These are phyloP conservation scores for Chlorociboria aeruginascens DNA, from an alignment of 495 filamentous ascomycete species.

Conservation along the genomic window DNA sequence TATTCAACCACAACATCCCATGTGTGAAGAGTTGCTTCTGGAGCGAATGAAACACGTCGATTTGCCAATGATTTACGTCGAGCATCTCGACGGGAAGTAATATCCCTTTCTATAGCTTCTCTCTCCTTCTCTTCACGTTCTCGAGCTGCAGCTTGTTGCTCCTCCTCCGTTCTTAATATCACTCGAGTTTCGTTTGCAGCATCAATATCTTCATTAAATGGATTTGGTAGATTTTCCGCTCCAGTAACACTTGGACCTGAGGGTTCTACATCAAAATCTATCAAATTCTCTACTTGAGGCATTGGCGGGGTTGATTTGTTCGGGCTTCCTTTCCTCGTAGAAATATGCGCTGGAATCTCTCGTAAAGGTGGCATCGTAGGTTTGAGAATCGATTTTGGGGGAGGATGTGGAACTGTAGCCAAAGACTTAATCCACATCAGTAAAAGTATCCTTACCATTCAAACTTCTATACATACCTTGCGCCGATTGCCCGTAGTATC, in stretches of 20 bases:
- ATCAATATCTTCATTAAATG: slow-evolving; percentile 33
- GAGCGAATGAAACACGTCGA: slow-evolving; percentile 91
- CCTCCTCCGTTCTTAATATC: slow-evolving; percentile 55
- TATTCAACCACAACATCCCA: slow-evolving; percentile 91
- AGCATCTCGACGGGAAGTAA: slow-evolving; percentile 66
- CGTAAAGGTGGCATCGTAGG: slow-evolving; percentile 60
- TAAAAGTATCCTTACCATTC: slow-evolving; percentile 4
- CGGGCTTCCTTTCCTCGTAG: slow-evolving; percentile 16
- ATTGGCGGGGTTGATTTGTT: slow-evolving; percentile 21
- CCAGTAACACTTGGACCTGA: slow-evolving; percentile 13
- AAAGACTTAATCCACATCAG: slow-evolving; percentile 30
- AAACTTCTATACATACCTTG: slow-evolving; percentile 40
- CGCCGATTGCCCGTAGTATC: slow-evolving; percentile 67
- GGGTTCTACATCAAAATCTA: slow-evolving; percentile 18
- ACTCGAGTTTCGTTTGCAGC: slow-evolving; percentile 33
- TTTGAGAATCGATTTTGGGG: slow-evolving; percentile 73
- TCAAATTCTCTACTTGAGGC: slow-evolving; percentile 11
- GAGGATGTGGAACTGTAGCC: slow-evolving; percentile 30
- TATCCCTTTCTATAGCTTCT: slow-evolving; percentile 51
- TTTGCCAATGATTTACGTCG: slow-evolving; percentile 86
- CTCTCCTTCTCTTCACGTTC: slow-evolving; percentile 65
- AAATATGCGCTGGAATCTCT: slow-evolving; percentile 37
- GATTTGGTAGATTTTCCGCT: slow-evolving; percentile 36
- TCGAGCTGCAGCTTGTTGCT: slow-evolving; percentile 64
- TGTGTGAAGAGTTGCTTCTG: slow-evolving; percentile 93